These are phyloP conservation scores for Lanzia echinophila DNA, from an alignment of 2,329 filamentous ascomycete species.

Conservation along the genomic window DNA sequence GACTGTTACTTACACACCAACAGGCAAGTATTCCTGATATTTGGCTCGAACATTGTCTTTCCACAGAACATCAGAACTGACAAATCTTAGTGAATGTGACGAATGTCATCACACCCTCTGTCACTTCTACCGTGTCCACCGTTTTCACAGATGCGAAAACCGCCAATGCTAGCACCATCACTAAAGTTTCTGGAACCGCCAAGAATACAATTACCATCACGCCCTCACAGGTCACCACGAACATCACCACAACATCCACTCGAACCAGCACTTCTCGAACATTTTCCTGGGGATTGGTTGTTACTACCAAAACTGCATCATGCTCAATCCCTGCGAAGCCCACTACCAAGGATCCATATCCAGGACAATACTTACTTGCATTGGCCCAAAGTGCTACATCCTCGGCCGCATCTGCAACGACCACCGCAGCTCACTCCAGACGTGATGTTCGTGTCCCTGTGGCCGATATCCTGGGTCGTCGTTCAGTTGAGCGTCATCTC, in stretches of 20 bases:
- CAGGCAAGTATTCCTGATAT: neutral
- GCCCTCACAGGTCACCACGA: neutral
- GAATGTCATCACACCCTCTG: conserved; percentile 1
- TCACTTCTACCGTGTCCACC: neutral
- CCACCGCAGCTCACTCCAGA: neutral
- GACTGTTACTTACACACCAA: conserved; percentile 3
- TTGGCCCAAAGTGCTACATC: conserved; percentile 6
- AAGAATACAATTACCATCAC: conserved; percentile 1
- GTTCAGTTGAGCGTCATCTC: conserved; percentile 1
- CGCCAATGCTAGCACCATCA: neutral
- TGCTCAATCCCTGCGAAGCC: neutral
- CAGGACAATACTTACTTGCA: neutral
- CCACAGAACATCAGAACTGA: neutral
- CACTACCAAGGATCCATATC: neutral
- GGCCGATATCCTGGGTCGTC: conserved; percentile 5
- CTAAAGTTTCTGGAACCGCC: neutral
- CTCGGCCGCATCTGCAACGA: neutral
- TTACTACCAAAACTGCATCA: conserved; percentile 1
- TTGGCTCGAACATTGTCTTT: neutral
- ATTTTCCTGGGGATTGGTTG: conserved; percentile 1
- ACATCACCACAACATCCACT: neutral
- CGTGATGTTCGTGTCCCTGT: conserved; percentile 1
- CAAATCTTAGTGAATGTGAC: conserved; percentile 5
- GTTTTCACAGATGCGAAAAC: neutral
- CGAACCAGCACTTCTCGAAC: neutral